phyloP scores from a whole-genome alignment of 2,329 filamentous ascomycete species.

The Cladosporium sp. region DNA sequence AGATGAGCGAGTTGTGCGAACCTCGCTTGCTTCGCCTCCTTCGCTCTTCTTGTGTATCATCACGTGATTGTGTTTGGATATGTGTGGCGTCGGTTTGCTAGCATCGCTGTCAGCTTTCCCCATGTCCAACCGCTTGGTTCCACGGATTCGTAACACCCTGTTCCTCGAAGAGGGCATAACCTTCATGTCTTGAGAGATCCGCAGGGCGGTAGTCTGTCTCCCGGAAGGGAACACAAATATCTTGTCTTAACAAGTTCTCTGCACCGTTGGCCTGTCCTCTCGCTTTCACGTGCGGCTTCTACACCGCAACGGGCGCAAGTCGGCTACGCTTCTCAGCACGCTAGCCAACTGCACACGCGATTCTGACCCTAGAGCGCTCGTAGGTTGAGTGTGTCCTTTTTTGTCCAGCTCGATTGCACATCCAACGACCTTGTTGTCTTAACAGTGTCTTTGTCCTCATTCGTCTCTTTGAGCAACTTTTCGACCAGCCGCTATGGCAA shows the following conservation, averaged over 20 bases:
- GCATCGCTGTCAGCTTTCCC: no score
- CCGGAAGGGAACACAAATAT: not conserved
- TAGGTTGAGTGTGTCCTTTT: not conserved
- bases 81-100: no score
- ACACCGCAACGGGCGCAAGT: conserved; percentile 7
- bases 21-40: no score
- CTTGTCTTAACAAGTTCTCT: conserved; percentile 12
- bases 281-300: conserved; percentile 9
- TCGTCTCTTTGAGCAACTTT: conserved; percentile 4
- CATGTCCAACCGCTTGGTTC: no score
- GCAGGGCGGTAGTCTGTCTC: conserved; percentile 14
- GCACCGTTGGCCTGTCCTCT: conserved; percentile 5
- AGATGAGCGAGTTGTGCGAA: no score
- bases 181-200: conserved; percentile 1
- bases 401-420: not conserved
- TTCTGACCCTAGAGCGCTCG: conserved; percentile 11
- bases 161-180: conserved; percentile 2
- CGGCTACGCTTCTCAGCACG: conserved; percentile 1
- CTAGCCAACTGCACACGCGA: conserved; percentile 8
- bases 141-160: no score
- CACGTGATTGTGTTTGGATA: no score
- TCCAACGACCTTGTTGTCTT: not conserved
- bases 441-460: conserved; percentile 7
- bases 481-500: conserved; percentile 6
- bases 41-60: no score